Conservation (phyloP, 345 rosid genomes). For the Cardamine resedifolia region DNA sequence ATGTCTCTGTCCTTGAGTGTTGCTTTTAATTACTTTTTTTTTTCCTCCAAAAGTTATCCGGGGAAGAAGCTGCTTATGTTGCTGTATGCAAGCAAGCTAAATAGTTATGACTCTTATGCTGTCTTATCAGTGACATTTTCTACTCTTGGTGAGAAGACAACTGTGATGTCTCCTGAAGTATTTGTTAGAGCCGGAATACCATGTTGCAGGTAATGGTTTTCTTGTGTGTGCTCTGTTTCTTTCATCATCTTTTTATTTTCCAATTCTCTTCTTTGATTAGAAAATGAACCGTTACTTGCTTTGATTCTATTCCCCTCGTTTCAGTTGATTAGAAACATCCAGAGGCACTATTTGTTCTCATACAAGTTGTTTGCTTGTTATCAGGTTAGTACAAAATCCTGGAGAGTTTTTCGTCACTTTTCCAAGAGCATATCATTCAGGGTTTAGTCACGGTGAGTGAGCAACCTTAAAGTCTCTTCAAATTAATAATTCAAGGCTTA, state of each 20-base stretch:
- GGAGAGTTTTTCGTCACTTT: conserved; percentile 93
- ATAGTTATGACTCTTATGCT: conserved; percentile 6
- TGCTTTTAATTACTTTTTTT: neutral
- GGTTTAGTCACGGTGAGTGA: conserved; percentile 89
- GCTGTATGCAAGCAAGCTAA: conserved; percentile 7
- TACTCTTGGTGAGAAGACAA: conserved; percentile 95
- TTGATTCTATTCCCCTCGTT: neutral
- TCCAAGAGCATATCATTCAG: conserved; percentile 98
- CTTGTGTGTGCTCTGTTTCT: conserved; percentile 31
- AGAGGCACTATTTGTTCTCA: neutral
- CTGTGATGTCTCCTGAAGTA: conserved; percentile 98
- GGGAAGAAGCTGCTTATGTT: neutral
- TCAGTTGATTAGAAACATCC: neutral
- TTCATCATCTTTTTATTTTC: neutral
- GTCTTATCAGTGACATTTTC: conserved; percentile 68
- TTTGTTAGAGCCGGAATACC: conserved; percentile 87
- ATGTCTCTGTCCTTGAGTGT: neutral
- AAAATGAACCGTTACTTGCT: neutral
- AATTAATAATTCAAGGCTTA: neutral
- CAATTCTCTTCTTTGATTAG: conserved; percentile 1
- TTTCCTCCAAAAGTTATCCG: neutral
- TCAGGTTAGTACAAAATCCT: conserved; percentile 91
- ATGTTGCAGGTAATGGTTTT: conserved; percentile 81
- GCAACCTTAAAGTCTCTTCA: conserved; percentile 7
- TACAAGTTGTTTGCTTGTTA: conserved; percentile 2